Base-by-base conservation (phyloP, 345 rosid species). In the Aquilaria sinensis region DNA sequence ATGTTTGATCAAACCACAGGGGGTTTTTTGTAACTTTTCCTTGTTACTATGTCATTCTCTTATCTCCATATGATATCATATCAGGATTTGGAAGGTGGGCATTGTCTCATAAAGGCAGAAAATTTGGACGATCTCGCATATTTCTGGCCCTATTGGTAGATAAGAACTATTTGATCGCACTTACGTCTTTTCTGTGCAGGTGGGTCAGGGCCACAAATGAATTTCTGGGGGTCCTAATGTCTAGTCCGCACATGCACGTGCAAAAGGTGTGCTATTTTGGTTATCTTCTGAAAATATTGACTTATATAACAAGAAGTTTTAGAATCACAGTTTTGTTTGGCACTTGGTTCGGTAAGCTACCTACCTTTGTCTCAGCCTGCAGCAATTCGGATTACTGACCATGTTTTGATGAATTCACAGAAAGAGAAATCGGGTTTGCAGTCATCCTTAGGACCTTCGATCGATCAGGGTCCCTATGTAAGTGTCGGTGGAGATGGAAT, bases 121-220 rank as follows among this genome's bases (percentile, higher is more conserved):
- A 23, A 23, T 1, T 23, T 23, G 23, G 23, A 34, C 23, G 23
- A 16, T 16, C 23, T 16, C 23, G 23, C 23, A 16, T 16, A 16
- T 16, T 16, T 16, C 23, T 16, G 23, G 23, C 23, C 23, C 23
- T 16, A 0, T 16, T 16, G 23, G 23, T 16, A 16, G 23, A 16
- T 16, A 16, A 16, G 23, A 16, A 16, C 11, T 11, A 63, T 37
- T 10, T 53, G 34, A 56, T 57, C 14, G 49, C 30, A 65, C 55
- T 11, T 16, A 3, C 10, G 3, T 64, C 10, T 55, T 55, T 43
- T 49, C n/a, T 59, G 46, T 62, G 74, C 85, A 89, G 97, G 97
- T 92, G 98, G 97, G 93, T 90, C 16, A 80, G 93, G 68, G 97
- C 96, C 53, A 72, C 76, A 49, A 73, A 74, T 57, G 98, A 92